Evolutionary conservation across 176 grass and related monocot genomes (phyloP).

Genomic region (Cenchrus purpureus): DNA sequence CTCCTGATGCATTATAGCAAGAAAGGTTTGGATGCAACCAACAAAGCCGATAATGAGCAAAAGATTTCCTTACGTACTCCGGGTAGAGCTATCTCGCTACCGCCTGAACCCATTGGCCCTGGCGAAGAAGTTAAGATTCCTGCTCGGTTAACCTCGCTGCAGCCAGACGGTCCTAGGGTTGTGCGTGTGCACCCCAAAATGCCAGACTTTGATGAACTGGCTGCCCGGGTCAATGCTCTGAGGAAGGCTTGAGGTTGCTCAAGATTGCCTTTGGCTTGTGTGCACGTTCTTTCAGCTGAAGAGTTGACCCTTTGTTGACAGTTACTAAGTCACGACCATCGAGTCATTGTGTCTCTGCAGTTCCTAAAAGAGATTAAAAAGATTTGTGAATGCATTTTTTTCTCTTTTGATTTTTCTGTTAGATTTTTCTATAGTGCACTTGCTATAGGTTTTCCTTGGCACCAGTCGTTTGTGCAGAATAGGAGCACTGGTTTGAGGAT

Average conservation of each 20-base stretch:
- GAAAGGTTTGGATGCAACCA: conserved; percentile 56
- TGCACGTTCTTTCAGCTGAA: conserved; percentile 18
- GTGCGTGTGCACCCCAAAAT: conserved; percentile 62
- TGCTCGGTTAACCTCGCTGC: conserved; percentile 50
- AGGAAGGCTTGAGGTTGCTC: conserved; percentile 48
- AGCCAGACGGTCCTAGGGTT: conserved; percentile 4
- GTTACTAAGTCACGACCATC: neutral
- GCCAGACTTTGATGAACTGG: conserved; percentile 66
- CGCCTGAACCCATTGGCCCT: neutral
- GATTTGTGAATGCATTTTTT: conserved; percentile 26
- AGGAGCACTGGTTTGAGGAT: conserved; percentile 21
- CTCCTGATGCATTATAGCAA: conserved; percentile 70
- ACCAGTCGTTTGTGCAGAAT: conserved; percentile 35
- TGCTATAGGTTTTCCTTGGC: conserved; percentile 2
- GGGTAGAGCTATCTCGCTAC: conserved; percentile 49
- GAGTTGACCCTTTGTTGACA: conserved; percentile 21
- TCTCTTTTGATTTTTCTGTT: neutral
- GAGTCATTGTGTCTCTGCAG: conserved; percentile 28
- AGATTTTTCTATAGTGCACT: neutral
- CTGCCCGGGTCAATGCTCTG: conserved; percentile 57
- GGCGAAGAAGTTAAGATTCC: conserved; percentile 24
- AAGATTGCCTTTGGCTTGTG: neutral
- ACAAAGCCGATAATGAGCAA: conserved; percentile 22
- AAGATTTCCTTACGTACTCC: conserved; percentile 28
- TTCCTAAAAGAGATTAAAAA: neutral